Evolutionary conservation across 2,329 filamentous ascomycete species (phyloP), one percentile per base, ranked within the genome.

Genomic region (Pyrenochaeta sp.): DNA sequence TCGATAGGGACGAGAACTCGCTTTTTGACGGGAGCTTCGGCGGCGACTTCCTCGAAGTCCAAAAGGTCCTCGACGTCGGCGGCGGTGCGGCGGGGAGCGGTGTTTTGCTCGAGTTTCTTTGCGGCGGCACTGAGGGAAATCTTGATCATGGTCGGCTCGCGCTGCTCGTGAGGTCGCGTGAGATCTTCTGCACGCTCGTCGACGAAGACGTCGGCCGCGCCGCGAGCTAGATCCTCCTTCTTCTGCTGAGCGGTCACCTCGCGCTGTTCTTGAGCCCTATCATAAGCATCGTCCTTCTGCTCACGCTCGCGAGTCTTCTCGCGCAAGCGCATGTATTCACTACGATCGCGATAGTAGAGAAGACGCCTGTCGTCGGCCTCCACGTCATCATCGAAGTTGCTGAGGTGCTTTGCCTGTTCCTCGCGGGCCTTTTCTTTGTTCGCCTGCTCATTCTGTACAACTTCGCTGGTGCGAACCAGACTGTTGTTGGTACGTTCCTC

Each of bases 21-120:
- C 72, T 87, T 89, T 4, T 83, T 82, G 15, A 81, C 81, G 35
- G 80, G 76, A 35, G 88, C 83, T n/a, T 77, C 77, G 51, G 94
- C 89, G 7, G 48, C 48, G 18, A 59, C 43, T 65, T 97, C 94
- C 71, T 97, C 94, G 71, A 97, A 92, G 74, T 97, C 94, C 54
- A 99, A 79, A 1, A 99, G 79, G 21, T 90, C 90, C 76, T 97
- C 94, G 41, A 99, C 90, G 67, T 99, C 94, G 43, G 91, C 91
- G 50, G 96, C 87, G 0, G 90, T 96, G 48, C 91, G 87, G 47
- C 89, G 83, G 10, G 79, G 72, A 35, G 77, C 77, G 13, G 75
- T 74, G 5, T 79, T 79, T 40, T 82, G 74, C 41, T 80, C 80
- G 11, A 80, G 81, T 63, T 84, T 90, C 69, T 95, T 90, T 0